These are phyloP conservation scores for Pascua sp. DNA, from an alignment of 1,284 basidiomycete species.

Conservation along the genomic window DNA sequence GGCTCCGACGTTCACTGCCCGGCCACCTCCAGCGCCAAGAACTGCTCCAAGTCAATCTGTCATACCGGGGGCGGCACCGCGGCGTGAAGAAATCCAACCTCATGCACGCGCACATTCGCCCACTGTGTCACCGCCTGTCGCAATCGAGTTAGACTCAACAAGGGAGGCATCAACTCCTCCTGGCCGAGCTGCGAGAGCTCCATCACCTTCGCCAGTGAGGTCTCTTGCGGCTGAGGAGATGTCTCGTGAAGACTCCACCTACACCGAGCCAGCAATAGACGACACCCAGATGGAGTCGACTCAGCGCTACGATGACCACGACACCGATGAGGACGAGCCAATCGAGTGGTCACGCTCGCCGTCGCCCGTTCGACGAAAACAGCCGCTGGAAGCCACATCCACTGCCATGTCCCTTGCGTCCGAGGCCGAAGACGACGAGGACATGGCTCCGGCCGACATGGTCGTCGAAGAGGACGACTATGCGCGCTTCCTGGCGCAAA, in stretches of 20 bases:
- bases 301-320: not conserved
- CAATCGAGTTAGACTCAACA: no score
- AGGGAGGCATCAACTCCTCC: no score
- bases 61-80: no score
- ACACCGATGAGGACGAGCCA: conserved; percentile 33
- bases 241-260: not conserved
- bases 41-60: no score
- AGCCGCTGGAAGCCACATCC: not conserved
- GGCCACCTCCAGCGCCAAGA: no score
- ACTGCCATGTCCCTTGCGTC: not conserved
- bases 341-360: conserved; percentile 47
- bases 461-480: conserved; percentile 85
- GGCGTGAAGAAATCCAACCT: no score
- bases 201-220: no score
- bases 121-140: no score
- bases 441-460: conserved; percentile 62
- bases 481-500: conserved; percentile 81
- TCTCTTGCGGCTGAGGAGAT: not conserved
- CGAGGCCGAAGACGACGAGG: conserved; percentile 50
- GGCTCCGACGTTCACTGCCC: no score
- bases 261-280: conserved; percentile 6
- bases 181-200: no score
- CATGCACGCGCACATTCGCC: no score
- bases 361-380: conserved; percentile 25
- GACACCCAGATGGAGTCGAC: conserved; percentile 6